These are phyloP conservation scores for Beauveria asiatica DNA, from an alignment of 2,329 filamentous ascomycete species.

Conservation along the genomic window DNA sequence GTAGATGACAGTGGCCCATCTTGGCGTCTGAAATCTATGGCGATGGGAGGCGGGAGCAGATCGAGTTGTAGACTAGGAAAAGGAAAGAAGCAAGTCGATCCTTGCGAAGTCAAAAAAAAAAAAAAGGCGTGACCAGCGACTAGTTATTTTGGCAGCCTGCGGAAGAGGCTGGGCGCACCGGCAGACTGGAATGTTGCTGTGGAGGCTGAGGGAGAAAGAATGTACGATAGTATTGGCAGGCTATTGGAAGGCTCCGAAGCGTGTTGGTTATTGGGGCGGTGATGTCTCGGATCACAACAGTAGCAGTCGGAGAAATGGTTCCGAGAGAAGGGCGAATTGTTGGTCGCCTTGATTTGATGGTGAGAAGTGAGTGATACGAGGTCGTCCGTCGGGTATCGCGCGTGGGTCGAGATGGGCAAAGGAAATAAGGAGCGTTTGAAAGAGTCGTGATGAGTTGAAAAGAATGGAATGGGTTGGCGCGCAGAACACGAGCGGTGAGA, in stretches of 20 bases:
- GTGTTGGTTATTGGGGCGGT: slow-evolving; percentile 1
- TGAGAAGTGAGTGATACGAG: not conserved
- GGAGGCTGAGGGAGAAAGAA: slow-evolving; percentile 12
- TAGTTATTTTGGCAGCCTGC: slow-evolving; percentile 4
- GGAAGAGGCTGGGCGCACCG: slow-evolving; percentile 7
- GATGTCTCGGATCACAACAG: slow-evolving; percentile 9
- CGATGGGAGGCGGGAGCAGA: not conserved
- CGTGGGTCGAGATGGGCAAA: not conserved
- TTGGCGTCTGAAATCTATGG: not conserved
- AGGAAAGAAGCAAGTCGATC: not conserved
- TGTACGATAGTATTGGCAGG: slow-evolving; percentile 3
- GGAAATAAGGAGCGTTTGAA: slow-evolving; percentile 1
- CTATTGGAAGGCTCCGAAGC: slow-evolving; percentile 1
- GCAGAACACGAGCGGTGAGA: slow-evolving; percentile 9
- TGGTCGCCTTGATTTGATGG: not conserved
- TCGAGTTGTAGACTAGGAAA: not conserved
- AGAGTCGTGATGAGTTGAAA: not conserved
- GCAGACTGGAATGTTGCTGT: slow-evolving; percentile 10
- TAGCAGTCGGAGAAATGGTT: not conserved
- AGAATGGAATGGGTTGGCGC: slow-evolving; percentile 10
- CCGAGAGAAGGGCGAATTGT: not conserved
- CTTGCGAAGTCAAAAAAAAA: not conserved
- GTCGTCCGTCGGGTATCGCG: not conserved
- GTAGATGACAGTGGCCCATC: slow-evolving; percentile 10
- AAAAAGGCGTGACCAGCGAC: not conserved